phyloP scores from a whole-genome alignment of 805 yeast species.

The Kodamaea kakaduensis region DNA sequence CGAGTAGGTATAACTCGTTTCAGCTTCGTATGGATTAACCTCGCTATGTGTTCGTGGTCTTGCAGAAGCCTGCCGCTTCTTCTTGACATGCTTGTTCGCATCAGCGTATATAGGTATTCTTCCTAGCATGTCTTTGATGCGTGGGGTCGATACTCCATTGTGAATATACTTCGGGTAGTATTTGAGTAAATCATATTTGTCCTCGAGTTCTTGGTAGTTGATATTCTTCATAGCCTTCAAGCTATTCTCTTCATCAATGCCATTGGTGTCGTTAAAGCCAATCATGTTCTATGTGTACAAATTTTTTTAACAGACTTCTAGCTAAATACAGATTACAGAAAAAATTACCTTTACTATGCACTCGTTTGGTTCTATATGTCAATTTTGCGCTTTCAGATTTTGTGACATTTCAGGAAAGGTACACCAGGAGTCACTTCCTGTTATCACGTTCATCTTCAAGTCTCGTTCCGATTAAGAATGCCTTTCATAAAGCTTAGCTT shows the following conservation, averaged over 20 bases:
- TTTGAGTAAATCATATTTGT: slow-evolving; percentile 30
- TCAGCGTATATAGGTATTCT: slow-evolving; percentile 40
- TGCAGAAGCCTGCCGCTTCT: slow-evolving; percentile 11
- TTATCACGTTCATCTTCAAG: too few relatives aligned
- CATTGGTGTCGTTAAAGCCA: slow-evolving; percentile 5
- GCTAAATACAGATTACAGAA: neutral
- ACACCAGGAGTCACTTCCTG: too few relatives aligned
- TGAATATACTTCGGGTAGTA: slow-evolving; percentile 38
- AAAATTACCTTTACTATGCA: too few relatives aligned
- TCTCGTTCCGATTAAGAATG: too few relatives aligned
- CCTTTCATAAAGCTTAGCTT: too few relatives aligned
- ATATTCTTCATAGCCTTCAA: slow-evolving; percentile 17
- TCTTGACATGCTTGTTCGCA: slow-evolving; percentile 30
- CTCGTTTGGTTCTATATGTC: too few relatives aligned
- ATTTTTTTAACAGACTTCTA: neutral
- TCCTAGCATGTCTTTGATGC: slow-evolving; percentile 27
- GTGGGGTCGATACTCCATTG: slow-evolving; percentile 37
- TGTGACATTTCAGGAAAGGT: too few relatives aligned
- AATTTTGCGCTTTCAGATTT: slow-evolving; percentile 1
- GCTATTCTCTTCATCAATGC: slow-evolving; percentile 2
- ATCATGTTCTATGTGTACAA: neutral
- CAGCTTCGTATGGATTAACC: slow-evolving; percentile 4
- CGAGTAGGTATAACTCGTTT: slow-evolving; percentile 6
- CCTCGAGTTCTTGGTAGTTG: slow-evolving; percentile 36
- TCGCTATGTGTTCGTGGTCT: neutral